A percentile compares a stretch with the other conserved stretches of the same genome.
These are phyloP conservation scores for Penstemon davidsonii DNA, from an alignment of 257 asterid genomes.

Conservation along the genomic window DNA sequence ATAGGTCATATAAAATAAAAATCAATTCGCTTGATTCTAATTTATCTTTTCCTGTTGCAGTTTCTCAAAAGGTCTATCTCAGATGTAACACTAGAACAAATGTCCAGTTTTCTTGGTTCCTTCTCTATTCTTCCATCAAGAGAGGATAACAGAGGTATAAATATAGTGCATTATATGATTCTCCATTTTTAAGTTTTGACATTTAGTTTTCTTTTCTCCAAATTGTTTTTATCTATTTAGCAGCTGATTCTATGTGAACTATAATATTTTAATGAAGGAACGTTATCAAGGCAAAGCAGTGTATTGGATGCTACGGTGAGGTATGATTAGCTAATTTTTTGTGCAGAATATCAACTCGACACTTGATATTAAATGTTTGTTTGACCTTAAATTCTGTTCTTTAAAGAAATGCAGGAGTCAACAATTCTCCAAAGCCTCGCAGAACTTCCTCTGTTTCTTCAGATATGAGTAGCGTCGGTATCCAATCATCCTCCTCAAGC, in stretches of 20 bases:
- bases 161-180: constrained; percentile 23
- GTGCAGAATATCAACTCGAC: constrained; percentile 16
- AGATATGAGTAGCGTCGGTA: constrained; percentile 78
- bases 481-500: constrained; percentile 53
- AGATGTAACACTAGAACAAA: constrained; percentile 65
- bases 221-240: constrained; percentile 10
- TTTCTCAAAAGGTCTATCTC: constrained; percentile 69
- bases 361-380: constrained; percentile 21
- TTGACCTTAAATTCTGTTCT: constrained; percentile 21
- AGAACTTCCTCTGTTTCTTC: constrained; percentile 81
- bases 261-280: constrained; percentile 41
- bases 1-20: constrained; percentile 4
- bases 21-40: constrained; percentile 23
- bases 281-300: constrained; percentile 50
- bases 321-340: constrained; percentile 38
- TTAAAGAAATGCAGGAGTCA: constrained; percentile 50
- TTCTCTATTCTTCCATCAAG: constrained; percentile 60
- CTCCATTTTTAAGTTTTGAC: not conserved
- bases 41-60: constrained; percentile 40
- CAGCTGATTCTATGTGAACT: constrained; percentile 11
- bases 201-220: not conserved
- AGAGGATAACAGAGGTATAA: constrained; percentile 63
- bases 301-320: constrained; percentile 55
- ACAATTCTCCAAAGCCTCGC: constrained; percentile 54
- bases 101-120: constrained; percentile 71